Base-by-base conservation (phyloP, 75 land plant species). In the Pinus albicaulis region DNA sequence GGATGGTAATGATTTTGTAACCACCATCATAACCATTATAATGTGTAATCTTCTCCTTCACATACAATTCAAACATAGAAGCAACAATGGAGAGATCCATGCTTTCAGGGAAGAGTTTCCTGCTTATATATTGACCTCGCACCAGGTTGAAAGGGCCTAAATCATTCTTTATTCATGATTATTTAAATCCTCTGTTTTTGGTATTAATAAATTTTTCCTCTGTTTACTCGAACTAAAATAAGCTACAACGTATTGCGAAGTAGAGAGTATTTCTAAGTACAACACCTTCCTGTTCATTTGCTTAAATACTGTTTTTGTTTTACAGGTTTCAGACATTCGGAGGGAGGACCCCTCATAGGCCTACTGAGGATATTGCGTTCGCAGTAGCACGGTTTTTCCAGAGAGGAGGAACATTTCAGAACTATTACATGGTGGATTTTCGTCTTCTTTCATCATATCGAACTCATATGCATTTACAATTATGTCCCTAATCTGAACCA, bases 311-410 rank as follows among this genome's bases (percentile, higher is more conserved):
- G n/a, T 15, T 60, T n/a, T 59, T 11, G 8, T 17, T 58, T 68
- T 41, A 38, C 41, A 91, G 98, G 99, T 96, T 87, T 77, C 84
- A 77, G n/a, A 62, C 85, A 56, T 94, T 85, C 68, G 99, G 98
- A 36, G 92, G 87, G 28, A 36, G 82, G 55, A 76, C 77, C 34
- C 99, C 98, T 16, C 84, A 90, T 64, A 95, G 98, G 77, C 93
- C 98, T 23, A 90, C 80, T 34, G 92, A 96, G 77, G 99, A 96
- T 78, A 71, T 92, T 83, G 99, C 99, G 70, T 96, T 89, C 82
- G 89, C 98, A 11, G 93, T 94, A 22, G 99, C 95, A 16, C 92
- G 98, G 1, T 96, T 96, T 79, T 96, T 80, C 83, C 90, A 96
- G 78, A 87, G 79, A 10, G 98, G 98, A 23, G 99, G 99, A 61